Evolutionary conservation across 2,329 filamentous ascomycete genomes (phyloP), one percentile per base, ranked within the genome.

Genomic region (Atkinsonella hypoxylon): DNA sequence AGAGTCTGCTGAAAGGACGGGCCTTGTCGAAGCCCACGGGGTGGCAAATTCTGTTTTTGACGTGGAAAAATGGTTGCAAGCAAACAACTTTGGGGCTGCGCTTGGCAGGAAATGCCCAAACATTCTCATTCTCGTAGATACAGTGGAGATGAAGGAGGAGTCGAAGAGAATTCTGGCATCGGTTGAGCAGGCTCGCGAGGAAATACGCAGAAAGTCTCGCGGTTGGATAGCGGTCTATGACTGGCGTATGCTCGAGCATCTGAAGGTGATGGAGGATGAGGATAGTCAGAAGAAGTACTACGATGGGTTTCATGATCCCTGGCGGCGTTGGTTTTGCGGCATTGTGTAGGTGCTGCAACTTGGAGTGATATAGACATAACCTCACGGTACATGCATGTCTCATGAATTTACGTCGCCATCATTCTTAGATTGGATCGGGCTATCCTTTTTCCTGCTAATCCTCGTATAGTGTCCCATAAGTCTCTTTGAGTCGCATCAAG

Each of bases 401-500:
- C 10, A 5, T 2, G 10, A 26, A 26, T 4, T 17, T 39, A 1
- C 36, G 17, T 15, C 36, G 36, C 5, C 36, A 39, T 13, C 15
- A 17, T 17, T 39, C 15, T n/a, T 39, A 17, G 15, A 9, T 17
- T 17, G n/a, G 17, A 39, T 17, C 13, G 8, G 4, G 40, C 8
- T 45, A 45, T 8, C 8, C 11, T 42, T 4, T n/a, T n/a, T 36
- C 42, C 26, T 51, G 39, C 49, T 70, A 63, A 20, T 73, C 67
- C 32, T 69, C 64, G 58, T 83, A 83, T 57, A 83, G 54, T 20
- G 72, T 67, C 9, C 75, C 60, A 60, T 85, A 85, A 9, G 73
- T 82, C 18, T 75, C 79, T 54, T 69, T 74, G 48, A 85, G 64
- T 50, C 81, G 70, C 71, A 79, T 80, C 56, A 75, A 70, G 51